Conservation (phyloP, 768 basidiomycete genomes). For the Collybia nuda region DNA sequence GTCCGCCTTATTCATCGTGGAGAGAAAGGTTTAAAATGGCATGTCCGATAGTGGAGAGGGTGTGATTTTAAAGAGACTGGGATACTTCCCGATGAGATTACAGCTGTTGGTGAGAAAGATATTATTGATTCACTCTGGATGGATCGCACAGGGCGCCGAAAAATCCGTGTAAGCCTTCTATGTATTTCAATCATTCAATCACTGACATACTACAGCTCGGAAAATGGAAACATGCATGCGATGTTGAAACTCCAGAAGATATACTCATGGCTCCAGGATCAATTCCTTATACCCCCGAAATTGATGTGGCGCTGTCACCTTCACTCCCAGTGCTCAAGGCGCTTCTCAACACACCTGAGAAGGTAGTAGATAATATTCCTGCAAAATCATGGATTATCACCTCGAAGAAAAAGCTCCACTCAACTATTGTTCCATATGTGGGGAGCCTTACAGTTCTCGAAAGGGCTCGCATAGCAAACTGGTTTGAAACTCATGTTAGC, state of each 20-base stretch:
- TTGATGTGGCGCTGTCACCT: slow-evolving; percentile 13
- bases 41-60: slow-evolving; percentile 17
- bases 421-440: too few species aligned
- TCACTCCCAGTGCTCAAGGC: slow-evolving; percentile 3
- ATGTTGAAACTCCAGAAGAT: slow-evolving; percentile 15
- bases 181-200: not conserved
- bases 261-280: slow-evolving; percentile 19
- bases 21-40: slow-evolving; percentile 6
- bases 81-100: not conserved
- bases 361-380: slow-evolving; percentile 7
- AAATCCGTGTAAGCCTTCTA: slow-evolving; percentile 13
- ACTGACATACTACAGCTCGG: slow-evolving; percentile 17
- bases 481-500: slow-evolving; percentile 20
- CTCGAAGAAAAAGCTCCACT: slow-evolving; percentile 12
- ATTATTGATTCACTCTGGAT: slow-evolving; percentile 18
- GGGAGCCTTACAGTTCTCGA: slow-evolving; percentile 14
- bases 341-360: slow-evolving; percentile 8
- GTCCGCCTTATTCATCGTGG: slow-evolving; percentile 17
- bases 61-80: too few species aligned
- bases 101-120: not conserved
- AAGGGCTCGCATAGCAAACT: slow-evolving; percentile 20
- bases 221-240: slow-evolving; percentile 21
- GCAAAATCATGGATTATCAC: slow-evolving; percentile 15
- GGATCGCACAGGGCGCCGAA: slow-evolving; percentile 7
- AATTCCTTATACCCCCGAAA: slow-evolving; percentile 14